Conservation (phyloP, 371 early-diverging fungal species). For the Lichtheimia corymbifera region DNA sequence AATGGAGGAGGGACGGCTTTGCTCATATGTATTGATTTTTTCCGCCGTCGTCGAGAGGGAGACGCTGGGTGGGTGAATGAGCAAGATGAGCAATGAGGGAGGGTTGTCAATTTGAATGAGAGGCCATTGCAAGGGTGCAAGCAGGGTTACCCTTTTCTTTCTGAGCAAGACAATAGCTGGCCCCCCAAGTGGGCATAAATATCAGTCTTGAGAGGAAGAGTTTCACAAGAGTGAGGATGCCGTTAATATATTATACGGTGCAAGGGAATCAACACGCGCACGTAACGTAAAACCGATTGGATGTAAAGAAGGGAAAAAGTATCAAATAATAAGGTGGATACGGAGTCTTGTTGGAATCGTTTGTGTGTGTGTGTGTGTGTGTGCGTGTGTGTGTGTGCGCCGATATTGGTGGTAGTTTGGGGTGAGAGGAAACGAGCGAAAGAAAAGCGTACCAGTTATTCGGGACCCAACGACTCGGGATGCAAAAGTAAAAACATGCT, state of each 20-base stretch:
- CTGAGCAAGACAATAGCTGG: conserved; percentile 3
- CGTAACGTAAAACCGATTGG: background rate
- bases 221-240: background rate
- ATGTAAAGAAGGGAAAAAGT: background rate
- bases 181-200: background rate
- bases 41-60: background rate
- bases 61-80: background rate
- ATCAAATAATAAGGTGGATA: too few species aligned
- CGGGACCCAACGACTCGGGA: conserved; percentile 4
- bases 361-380: too few species aligned
- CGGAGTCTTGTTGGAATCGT: too few species aligned
- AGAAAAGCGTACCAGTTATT: conserved; percentile 1
- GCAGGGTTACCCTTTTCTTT: background rate
- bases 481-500: too few species aligned
- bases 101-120: background rate
- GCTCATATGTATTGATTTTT: conserved; percentile 9
- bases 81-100: background rate
- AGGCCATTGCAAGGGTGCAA: background rate
- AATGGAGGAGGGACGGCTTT: conserved; percentile 19
- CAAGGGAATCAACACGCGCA: background rate
- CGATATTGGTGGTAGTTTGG: too few species aligned
- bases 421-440: too few species aligned
- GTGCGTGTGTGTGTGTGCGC: too few species aligned
- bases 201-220: background rate
- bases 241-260: conserved; percentile 1